Conservation (phyloP, 768 basidiomycete species). For the Xerocomellus chrysenteron region DNA sequence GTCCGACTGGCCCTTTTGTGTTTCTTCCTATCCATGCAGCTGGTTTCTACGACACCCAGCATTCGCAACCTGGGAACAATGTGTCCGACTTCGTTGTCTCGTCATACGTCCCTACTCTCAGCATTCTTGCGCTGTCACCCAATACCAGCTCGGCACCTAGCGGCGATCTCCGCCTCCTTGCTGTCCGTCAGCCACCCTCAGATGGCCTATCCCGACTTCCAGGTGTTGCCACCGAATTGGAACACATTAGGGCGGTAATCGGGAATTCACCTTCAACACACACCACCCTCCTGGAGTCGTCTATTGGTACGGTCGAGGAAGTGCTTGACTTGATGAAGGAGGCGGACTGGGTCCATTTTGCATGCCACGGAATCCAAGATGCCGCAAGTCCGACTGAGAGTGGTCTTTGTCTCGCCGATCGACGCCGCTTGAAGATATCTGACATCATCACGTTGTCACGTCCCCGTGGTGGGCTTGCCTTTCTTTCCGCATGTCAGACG, state of each 20-base stretch:
- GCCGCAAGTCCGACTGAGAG: no score
- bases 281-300: not conserved
- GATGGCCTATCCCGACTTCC: not conserved
- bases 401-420: not conserved
- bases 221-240: conserved; percentile 15
- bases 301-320: not conserved
- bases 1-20: no score
- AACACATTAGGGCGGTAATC: conserved; percentile 14
- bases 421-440: not conserved
- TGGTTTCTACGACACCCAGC: no score
- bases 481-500: conserved; percentile 46
- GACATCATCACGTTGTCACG: conserved; percentile 1
- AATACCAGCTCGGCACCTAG: no score
- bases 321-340: not conserved
- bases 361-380: not conserved
- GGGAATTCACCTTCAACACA: not conserved
- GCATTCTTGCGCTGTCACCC: no score
- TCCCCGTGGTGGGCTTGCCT: conserved; percentile 33
- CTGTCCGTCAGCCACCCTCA: no score
- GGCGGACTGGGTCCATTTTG: no score
- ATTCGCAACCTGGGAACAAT: no score
- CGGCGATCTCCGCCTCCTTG: no score
- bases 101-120: no score
- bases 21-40: no score
- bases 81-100: no score